A percentile compares a stretch with the other conserved stretches of the same genome.
These are phyloP conservation scores for Eucalyptus grandis DNA, from an alignment of 345 rosid species.

Conservation along the genomic window DNA sequence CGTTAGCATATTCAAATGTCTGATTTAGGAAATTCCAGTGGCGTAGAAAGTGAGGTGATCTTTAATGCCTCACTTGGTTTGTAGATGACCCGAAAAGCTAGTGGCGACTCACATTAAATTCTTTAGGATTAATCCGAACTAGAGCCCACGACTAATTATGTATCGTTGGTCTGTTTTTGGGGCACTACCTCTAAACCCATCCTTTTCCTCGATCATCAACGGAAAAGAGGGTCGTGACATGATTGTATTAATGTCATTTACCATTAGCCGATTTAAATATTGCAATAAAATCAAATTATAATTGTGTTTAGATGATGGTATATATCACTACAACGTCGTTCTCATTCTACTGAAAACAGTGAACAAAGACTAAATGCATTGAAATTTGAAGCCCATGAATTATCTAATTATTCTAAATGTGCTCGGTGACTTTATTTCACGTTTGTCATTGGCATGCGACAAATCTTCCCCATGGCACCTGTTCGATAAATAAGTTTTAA, in stretches of 20 bases:
- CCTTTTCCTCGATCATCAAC: background rate
- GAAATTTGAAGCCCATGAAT: background rate
- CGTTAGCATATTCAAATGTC: too few species aligned
- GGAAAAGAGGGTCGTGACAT: background rate
- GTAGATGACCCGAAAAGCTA: too few species aligned
- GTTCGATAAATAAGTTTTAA: background rate
- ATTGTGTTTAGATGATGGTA: background rate
- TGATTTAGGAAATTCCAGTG: too few species aligned
- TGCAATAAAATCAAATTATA: background rate
- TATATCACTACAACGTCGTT: background rate
- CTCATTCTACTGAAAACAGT: background rate
- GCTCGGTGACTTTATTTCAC: background rate
- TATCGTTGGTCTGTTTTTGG: background rate
- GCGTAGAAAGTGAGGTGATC: too few species aligned
- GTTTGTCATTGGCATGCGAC: background rate
- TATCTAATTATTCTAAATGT: background rate
- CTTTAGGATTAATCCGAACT: too few species aligned
- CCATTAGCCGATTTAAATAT: background rate
- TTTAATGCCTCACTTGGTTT: background rate
- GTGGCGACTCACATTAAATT: too few species aligned
- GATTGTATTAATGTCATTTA: background rate
- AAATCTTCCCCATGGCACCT: background rate
- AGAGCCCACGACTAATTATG: background rate
- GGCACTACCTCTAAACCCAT: background rate
- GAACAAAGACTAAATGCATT: background rate